Evolutionary conservation across 352 stramenopile species (phyloP).

Genomic region (Globisporangium cystogenes): DNA sequence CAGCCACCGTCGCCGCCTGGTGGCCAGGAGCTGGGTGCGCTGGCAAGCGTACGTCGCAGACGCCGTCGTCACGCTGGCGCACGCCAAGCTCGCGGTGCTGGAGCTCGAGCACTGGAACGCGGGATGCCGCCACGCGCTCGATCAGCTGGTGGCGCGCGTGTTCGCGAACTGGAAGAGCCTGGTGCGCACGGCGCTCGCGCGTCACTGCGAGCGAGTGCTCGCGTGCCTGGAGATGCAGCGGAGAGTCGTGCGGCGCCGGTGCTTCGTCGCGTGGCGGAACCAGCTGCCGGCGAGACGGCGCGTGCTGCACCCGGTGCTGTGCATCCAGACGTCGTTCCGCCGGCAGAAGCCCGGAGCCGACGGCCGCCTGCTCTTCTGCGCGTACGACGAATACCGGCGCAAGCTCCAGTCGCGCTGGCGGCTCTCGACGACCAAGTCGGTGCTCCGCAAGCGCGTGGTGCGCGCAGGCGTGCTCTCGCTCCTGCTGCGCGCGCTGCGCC

Average conservation of each 20-base stretch:
- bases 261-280: constrained; percentile 6
- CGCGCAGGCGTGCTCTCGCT: constrained; percentile 3
- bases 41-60: constrained; percentile 2
- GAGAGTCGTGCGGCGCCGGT: background rate
- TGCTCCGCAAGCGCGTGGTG: background rate
- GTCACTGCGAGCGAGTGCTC: background rate
- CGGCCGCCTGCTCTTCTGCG: constrained; percentile 4
- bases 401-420: constrained; percentile 5
- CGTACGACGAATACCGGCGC: constrained; percentile 7
- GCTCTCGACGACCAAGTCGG: background rate
- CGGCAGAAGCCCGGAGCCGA: background rate
- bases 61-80: constrained; percentile 2
- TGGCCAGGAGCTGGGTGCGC: constrained; percentile 4
- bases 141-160: constrained; percentile 2
- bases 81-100: constrained; percentile 10
- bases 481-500: constrained; percentile 21
- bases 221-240: background rate
- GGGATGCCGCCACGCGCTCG: background rate
- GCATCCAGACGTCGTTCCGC: constrained; percentile 7
- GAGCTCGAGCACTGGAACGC: constrained; percentile 11
- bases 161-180: constrained; percentile 6
- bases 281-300: background rate
- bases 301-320: constrained; percentile 8
- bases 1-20: background rate
- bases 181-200: background rate